Conservation (phyloP, 129 eudicot species). For the Flaveria sonorensis region DNA sequence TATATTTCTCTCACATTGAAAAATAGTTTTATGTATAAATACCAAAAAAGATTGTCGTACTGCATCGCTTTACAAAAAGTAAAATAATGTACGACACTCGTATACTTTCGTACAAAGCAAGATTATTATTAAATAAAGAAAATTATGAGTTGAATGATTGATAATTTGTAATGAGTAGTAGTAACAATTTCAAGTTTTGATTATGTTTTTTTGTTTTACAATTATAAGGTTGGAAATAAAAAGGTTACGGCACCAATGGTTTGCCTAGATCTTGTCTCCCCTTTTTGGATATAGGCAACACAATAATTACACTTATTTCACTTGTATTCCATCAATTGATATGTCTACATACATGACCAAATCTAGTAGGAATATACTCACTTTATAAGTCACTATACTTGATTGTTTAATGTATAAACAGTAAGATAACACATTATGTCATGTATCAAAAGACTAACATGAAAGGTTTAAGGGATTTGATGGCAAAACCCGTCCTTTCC, state of each 20-base stretch:
- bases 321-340: conserved; percentile 25
- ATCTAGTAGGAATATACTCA: neutral
- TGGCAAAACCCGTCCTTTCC: neutral
- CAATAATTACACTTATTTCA: conserved; percentile 26
- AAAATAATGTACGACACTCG: neutral
- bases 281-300: conserved; percentile 29
- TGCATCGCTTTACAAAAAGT: neutral
- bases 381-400: neutral
- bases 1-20: no score
- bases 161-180: conserved; percentile 22
- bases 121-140: neutral
- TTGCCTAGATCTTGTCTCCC: conserved; percentile 39
- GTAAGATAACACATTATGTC: neutral
- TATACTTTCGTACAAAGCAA: neutral
- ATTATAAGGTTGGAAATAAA: conserved; percentile 25
- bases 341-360: conserved; percentile 1
- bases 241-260: conserved; percentile 36
- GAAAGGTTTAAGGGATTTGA: neutral
- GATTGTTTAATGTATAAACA: neutral
- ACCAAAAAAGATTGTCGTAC: neutral
- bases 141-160: conserved; percentile 33
- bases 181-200: conserved; percentile 25
- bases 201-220: conserved; percentile 32
- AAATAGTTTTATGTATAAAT: no score
- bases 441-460: neutral